Base-by-base conservation (phyloP, 2,329 filamentous ascomycete species). In the Aspergillus sp. region DNA sequence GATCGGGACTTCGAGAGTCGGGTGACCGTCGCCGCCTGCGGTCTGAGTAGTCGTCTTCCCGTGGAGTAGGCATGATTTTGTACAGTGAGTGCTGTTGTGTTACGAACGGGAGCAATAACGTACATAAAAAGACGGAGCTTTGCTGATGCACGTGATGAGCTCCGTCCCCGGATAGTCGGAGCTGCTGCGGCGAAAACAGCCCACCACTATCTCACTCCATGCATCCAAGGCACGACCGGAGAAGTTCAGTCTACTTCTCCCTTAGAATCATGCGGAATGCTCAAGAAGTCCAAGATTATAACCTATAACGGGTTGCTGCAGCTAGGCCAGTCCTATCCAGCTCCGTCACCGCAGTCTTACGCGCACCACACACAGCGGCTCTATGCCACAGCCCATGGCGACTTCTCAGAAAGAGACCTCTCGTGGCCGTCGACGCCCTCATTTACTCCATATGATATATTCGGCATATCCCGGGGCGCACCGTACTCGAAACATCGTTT, bases 391-490 rank as follows among this genome's bases (percentile, higher is more conserved):
- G 66, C 71, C 50, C 65, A 73, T 46, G 46, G 48, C 51, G 64
- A 66, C 5, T 55, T 66, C 40, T 62, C 72, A 15, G 70, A 72
- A 34, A 56, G 57, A 57, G 68, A 71, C 17, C 64, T 74, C 22
- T 63, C 68, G 24, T 79, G 78, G 78, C 77, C 80, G 44, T 78
- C 77, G 15, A 75, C 75, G 46, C 62, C 72, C 15, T 67, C 69
- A 3, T 75, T 75, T 53, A 93, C 93, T 0, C 95, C 95, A 1
- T 98, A 99, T 77, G 90, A 98, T 69, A 90, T 99, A 70, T 87
- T 98, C 68, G 80, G 83, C 33, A 78, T 83, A 62, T 76, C 79
- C 54, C 83, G 78, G 65, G 79, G 79, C 57, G 86, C 85, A 13
- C 83, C 86, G 2, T 98, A 99, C 74, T 88, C 85, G 61, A 98